Evolutionary conservation across 1,139 yeast genomes (phyloP).

Genomic region (Saccharomyces pastorianus): DNA sequence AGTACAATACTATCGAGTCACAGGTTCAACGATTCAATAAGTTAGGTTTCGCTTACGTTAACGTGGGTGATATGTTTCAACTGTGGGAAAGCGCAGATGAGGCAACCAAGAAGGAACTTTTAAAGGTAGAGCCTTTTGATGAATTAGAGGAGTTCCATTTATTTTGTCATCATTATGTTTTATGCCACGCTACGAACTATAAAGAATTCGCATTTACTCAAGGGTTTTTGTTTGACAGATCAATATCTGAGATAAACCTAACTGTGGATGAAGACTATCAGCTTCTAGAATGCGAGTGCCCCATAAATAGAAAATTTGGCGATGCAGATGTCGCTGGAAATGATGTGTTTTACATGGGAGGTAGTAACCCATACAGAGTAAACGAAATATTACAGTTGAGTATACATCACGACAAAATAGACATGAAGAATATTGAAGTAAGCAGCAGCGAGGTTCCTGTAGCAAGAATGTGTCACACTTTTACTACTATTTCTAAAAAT

Average conservation of each 20-base stretch:
- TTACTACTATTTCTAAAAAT: constrained; percentile 33
- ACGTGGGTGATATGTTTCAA: constrained; percentile 47
- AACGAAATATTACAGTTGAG: constrained; percentile 15
- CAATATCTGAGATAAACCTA: neutral
- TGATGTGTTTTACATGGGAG: constrained; percentile 39
- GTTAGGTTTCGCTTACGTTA: constrained; percentile 43
- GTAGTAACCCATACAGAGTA: constrained; percentile 20
- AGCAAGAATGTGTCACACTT: constrained; percentile 56
- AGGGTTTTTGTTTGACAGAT: constrained; percentile 6
- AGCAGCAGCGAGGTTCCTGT: constrained; percentile 14
- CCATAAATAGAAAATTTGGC: constrained; percentile 41
- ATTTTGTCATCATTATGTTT: constrained; percentile 64
- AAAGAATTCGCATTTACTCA: constrained; percentile 10
- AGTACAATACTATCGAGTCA: constrained; percentile 44
- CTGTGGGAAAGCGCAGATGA: constrained; percentile 45
- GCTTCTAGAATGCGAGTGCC: constrained; percentile 4
- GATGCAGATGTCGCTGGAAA: constrained; percentile 5
- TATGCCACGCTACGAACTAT: constrained; percentile 54
- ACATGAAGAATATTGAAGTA: constrained; percentile 4
- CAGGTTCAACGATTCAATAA: constrained; percentile 46
- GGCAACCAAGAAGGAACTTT: constrained; percentile 39
- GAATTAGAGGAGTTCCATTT: constrained; percentile 78
- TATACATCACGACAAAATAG: constrained; percentile 8
- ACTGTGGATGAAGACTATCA: neutral
- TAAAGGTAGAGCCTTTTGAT: constrained; percentile 59